phyloP scores from a whole-genome alignment of 805 yeast species.

The Hanseniaspora lachancei region DNA sequence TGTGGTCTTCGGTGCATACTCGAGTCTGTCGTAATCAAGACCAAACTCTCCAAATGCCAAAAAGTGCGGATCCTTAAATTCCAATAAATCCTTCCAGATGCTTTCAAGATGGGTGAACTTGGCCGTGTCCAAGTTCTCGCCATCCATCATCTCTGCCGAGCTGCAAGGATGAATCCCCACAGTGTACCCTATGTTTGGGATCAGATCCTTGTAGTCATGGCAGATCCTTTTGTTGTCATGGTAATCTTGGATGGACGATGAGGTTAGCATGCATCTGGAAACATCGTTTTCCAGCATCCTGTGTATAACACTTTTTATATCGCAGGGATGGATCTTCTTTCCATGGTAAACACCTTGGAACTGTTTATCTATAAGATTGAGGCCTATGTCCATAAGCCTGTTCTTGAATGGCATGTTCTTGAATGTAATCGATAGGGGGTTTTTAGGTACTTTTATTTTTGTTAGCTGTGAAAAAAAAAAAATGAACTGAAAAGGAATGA shows the following conservation, averaged over 20 bases:
- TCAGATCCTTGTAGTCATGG: conserved; percentile 22
- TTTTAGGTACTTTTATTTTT: background rate
- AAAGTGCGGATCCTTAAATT: conserved; percentile 40
- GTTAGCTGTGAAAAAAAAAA: no score
- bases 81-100: conserved; percentile 37
- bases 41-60: conserved; percentile 93
- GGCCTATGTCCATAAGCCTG: conserved; percentile 37
- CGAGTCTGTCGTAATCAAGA: conserved; percentile 80
- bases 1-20: conserved; percentile 53
- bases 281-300: conserved; percentile 61
- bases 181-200: conserved; percentile 41
- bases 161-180: conserved; percentile 95
- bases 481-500: no score
- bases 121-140: conserved; percentile 9
- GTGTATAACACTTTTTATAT: conserved; percentile 47
- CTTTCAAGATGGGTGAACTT: conserved; percentile 32
- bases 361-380: conserved; percentile 82
- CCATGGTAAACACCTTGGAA: conserved; percentile 71
- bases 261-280: conserved; percentile 62
- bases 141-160: conserved; percentile 40
- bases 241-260: conserved; percentile 62
- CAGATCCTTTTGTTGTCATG: conserved; percentile 47
- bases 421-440: no score
- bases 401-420: background rate
- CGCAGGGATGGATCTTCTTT: conserved; percentile 51